Conservation (phyloP, 129 eudicot species). For the Flaveria ramosissima region DNA sequence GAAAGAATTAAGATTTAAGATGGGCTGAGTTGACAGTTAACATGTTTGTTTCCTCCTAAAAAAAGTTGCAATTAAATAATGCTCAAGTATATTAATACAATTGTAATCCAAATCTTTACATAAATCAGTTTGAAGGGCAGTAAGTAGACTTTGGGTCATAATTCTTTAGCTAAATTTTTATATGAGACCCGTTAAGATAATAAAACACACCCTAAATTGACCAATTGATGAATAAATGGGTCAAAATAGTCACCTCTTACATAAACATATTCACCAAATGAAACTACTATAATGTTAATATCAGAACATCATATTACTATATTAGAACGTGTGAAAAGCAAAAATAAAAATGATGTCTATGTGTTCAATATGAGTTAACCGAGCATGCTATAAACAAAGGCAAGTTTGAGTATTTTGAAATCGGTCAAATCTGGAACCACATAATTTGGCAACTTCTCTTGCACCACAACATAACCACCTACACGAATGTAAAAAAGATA, state of each 20-base stretch:
- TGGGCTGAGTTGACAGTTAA: no score
- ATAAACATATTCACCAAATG: background rate
- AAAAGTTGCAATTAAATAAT: background rate
- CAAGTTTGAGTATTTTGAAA: conserved; percentile 57
- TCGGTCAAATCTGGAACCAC: conserved; percentile 89
- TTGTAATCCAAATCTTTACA: background rate
- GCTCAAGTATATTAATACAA: background rate
- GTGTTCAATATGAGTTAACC: background rate
- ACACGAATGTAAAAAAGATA: conserved; percentile 22
- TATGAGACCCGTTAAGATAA: background rate
- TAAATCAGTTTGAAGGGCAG: background rate
- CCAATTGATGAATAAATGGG: background rate
- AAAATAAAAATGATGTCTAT: background rate
- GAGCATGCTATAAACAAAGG: background rate
- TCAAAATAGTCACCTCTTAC: background rate
- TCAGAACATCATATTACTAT: background rate
- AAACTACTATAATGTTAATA: background rate
- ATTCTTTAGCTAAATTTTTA: background rate
- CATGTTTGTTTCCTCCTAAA: background rate
- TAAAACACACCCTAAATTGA: background rate
- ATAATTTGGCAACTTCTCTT: conserved; percentile 76
- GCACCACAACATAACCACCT: conserved; percentile 85
- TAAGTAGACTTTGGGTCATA: background rate
- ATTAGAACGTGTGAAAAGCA: background rate
- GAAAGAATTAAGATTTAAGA: no score